Evolutionary conservation across 352 stramenopile species (phyloP), one percentile per base, ranked within the genome.

Genomic region (Phytophthora nicotianae): DNA sequence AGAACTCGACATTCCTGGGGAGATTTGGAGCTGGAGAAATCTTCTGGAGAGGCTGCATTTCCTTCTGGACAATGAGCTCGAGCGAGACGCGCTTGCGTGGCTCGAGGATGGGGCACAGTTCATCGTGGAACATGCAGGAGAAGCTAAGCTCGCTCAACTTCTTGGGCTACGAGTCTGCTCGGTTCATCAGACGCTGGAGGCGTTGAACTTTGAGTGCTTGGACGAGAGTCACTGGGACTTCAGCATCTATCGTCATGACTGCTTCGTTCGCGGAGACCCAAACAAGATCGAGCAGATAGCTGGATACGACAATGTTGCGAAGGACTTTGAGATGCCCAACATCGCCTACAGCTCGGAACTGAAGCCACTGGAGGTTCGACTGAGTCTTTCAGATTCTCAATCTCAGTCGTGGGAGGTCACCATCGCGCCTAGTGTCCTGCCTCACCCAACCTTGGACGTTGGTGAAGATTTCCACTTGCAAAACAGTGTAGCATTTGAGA

Each of bases 361-460:
- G 10, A 79, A 78, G 14, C 81, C 81, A 10, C 51, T 90, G 14
- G 81, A 90, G 51, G 65, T 90, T 21, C 75, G 75, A 3, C 14
- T 90, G 11, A 83, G 66, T 58, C 67, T 82, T 16, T 54, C 61
- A 10, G 50, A 67, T 23, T 37, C 58, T 10, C 17, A 40, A 17
- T 70, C 58, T 4, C 37, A 68, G 42, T 56, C 62, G 20, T 79
- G 72, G 45, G 58, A 75, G 26, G 69, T 88, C 24, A 74, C 72
- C 2, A 59, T 86, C 21, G 67, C 74, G 5, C 63, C 70, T 3
- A 88, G 58, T 37, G 45, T 72, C 17, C 43, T 76, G 37, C 52
- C 45, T 20, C 68, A 54, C 32, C 53, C 46, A 32, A 62, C n/a
- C 47, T 61, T 62, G 27, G 64, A 51, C 45, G 24, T 9, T 16